Percentiles rank a stretch among this genome's conserved stretches.
Conservation (phyloP, 2,329 filamentous ascomycete species). For the Lasiodiplodia sp. region DNA sequence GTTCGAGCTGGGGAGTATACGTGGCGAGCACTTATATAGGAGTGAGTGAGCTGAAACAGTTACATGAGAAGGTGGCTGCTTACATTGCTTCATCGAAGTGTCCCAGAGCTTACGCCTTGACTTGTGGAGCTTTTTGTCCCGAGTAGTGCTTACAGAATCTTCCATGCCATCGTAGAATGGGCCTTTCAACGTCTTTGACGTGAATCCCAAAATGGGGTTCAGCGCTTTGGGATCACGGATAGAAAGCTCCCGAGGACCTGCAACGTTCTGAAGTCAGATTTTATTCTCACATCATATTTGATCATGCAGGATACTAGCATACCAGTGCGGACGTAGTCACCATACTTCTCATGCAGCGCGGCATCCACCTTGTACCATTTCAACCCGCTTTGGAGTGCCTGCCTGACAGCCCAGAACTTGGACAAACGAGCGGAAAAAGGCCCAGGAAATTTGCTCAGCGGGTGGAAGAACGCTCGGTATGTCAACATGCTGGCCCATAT, state of each 20-base stretch:
- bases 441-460: constrained; percentile 45
- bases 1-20: constrained; percentile 11
- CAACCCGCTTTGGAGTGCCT: not conserved
- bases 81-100: constrained; percentile 40
- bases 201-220: constrained; percentile 11
- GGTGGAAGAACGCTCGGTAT: constrained; percentile 43
- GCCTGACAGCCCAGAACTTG: constrained; percentile 14
- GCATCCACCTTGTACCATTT: constrained; percentile 16
- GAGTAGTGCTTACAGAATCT: constrained; percentile 39
- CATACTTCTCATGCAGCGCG: constrained; percentile 17
- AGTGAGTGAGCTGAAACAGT: not conserved
- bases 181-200: constrained; percentile 14
- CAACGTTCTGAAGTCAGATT: constrained; percentile 39
- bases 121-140: constrained; percentile 42
- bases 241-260: constrained; percentile 29
- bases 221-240: constrained; percentile 12
- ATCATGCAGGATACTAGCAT: constrained; percentile 23
- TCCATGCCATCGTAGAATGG: constrained; percentile 35
- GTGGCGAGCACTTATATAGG: constrained; percentile 6
- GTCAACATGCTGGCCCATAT: constrained; percentile 4
- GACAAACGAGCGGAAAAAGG: constrained; percentile 43
- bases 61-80: not conserved
- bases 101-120: constrained; percentile 44
- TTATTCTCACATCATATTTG: not conserved
- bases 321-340: constrained; percentile 33